These are phyloP conservation scores for Paramecium caudatum DNA, from an alignment of 73 alveolate genomes.

Conservation along the genomic window DNA sequence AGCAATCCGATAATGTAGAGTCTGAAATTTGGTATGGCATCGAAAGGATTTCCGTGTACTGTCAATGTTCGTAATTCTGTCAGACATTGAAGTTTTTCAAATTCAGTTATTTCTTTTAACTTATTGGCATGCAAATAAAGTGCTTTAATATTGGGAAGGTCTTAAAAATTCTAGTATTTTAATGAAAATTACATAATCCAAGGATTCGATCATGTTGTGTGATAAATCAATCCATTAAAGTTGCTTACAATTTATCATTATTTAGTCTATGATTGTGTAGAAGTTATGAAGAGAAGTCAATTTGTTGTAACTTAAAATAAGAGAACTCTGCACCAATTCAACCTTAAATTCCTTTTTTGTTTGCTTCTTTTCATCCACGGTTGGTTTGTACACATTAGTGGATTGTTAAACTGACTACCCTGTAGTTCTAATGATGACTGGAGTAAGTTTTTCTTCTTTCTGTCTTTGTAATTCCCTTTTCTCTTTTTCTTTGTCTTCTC, in stretches of 20 bases:
- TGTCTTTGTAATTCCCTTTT: conserved; percentile 35
- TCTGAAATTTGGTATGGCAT: conserved; percentile 74
- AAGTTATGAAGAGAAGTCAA: conserved; percentile 36
- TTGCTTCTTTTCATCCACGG: conserved; percentile 53
- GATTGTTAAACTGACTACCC: conserved; percentile 21
- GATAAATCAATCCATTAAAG: conserved; percentile 63
- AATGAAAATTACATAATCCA: conserved; percentile 2
- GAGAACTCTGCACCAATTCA: background rate
- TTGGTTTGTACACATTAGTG: conserved; percentile 61
- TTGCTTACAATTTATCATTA: conserved; percentile 43
- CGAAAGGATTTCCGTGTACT: conserved; percentile 78
- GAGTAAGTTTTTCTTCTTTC: conserved; percentile 39
- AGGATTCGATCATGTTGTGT: conserved; percentile 37
- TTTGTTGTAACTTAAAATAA: conserved; percentile 61
- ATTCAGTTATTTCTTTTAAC: conserved; percentile 67
- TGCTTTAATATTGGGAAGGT: conserved; percentile 66
- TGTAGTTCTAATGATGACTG: conserved; percentile 12
- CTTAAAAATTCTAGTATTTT: conserved; percentile 53
- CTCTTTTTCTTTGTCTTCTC: conserved; percentile 59
- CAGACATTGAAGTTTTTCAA: conserved; percentile 32
- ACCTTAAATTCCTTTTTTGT: conserved; percentile 39
- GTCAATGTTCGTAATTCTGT: conserved; percentile 58
- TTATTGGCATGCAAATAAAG: conserved; percentile 69
- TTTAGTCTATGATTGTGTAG: conserved; percentile 17
- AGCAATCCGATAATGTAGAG: conserved; percentile 65